Evolutionary conservation across 805 yeast species (phyloP), one percentile per base, ranked within the genome.

Genomic region (Saccharomycopsis synnaedendra): DNA sequence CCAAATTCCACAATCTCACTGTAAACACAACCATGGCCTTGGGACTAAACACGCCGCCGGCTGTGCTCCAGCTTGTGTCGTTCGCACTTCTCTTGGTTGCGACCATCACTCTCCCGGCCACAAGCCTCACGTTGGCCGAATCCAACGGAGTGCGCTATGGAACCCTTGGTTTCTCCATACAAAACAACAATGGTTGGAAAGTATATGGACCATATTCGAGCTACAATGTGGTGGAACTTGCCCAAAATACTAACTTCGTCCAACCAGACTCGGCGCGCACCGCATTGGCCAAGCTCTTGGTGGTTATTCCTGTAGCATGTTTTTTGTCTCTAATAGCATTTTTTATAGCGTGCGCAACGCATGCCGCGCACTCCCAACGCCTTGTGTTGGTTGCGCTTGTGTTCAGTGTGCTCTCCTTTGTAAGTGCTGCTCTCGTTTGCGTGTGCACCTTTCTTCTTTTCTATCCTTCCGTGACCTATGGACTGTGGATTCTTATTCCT

Each of bases 81-180:
- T 62, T 82, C 56, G 89, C 81, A 9, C 76, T 82, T 51, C 64
- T 83, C 41, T 65, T 84, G 39, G 60, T 84, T 32, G 76, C 82
- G 3, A 69, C 78, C 19, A 67, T 84, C 30, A 71, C 86, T 0
- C 70, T 76, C 7, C 90, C 94, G 0, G 77, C 78, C 1, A 66
- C 62, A 2, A 57, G 68, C 5, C 69, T 84, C 42, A 65, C 67
- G 3, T 55, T 84, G 9, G 80, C 80, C 5, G 59, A 67, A 2
- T 84, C 72, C 60, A 93, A 93, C 33, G 73, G 76, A 1, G 74
- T 84, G 58, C 93, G 93, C 3, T 76, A 72, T 58, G 84, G 93
- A 58, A 39, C 57, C 5, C 35, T 19, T 19, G 19, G 19, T 19
- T 19, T 19, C 19, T 19, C 19, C 19, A 19, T 19, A 19, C 19